These are phyloP conservation scores for Thelonectria olida DNA, from an alignment of 2,329 filamentous ascomycete species.

Conservation along the genomic window DNA sequence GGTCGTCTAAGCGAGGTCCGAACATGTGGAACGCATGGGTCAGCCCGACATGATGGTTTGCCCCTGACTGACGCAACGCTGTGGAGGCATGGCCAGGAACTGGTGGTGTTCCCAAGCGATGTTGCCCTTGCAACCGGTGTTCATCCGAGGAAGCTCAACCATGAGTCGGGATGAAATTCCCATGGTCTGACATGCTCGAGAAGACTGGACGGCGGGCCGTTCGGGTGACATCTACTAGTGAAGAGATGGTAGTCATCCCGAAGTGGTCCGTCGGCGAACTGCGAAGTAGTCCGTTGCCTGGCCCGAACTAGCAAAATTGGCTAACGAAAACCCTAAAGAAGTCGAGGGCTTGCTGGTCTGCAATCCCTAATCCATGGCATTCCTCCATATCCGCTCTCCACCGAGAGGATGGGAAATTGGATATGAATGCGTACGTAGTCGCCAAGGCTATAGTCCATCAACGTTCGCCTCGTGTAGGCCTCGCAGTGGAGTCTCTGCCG, in stretches of 20 bases:
- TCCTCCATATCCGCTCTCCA: background rate
- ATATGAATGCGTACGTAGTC: background rate
- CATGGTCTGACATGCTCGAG: background rate
- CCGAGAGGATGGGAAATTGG: background rate
- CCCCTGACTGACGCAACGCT: slow-evolving; percentile 1
- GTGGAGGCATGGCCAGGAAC: background rate
- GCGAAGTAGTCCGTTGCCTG: no score
- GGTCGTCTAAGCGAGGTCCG: background rate
- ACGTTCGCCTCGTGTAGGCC: background rate
- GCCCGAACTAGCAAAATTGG: background rate
- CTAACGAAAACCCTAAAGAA: background rate
- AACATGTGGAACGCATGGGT: background rate
- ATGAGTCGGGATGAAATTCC: background rate
- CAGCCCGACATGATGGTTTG: background rate
- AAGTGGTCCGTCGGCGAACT: background rate
- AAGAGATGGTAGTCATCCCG: background rate
- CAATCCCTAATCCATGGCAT: background rate
- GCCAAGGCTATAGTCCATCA: background rate
- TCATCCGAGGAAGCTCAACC: background rate
- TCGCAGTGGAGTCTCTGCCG: background rate
- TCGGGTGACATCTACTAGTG: background rate
- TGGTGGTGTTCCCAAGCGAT: background rate
- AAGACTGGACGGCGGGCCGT: background rate
- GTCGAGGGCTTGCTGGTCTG: background rate
- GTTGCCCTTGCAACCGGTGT: background rate